These are phyloP conservation scores for Ophiostoma sp. DNA, from an alignment of 2,329 filamentous ascomycete species.

Conservation along the genomic window DNA sequence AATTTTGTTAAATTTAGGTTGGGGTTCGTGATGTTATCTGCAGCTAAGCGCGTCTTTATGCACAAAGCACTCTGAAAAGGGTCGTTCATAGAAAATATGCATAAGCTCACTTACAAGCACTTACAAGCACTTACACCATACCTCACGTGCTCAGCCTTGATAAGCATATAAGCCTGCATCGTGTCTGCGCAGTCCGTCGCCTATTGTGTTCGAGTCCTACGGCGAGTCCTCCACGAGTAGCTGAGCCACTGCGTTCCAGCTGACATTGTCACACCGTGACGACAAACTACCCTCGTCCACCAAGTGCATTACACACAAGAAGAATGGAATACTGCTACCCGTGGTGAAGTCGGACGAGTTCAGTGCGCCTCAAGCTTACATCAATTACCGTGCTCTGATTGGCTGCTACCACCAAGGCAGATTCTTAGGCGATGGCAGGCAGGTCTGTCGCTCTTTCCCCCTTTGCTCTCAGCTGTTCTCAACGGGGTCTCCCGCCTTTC, in stretches of 20 bases:
- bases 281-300: neutral
- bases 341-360: neutral
- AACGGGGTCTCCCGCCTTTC: neutral
- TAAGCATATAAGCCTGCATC: neutral
- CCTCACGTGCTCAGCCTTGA: neutral
- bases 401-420: neutral
- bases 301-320: no score
- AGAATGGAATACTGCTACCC: no score
- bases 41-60: neutral
- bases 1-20: neutral
- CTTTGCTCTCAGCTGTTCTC: neutral
- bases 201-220: neutral
- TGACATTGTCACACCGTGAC: neutral
- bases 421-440: neutral
- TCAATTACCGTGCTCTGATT: neutral
- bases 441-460: neutral
- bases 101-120: neutral
- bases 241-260: slow-evolving; percentile 5
- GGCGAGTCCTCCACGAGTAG: neutral
- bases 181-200: neutral
- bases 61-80: no score
- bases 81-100: no score
- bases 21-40: neutral
- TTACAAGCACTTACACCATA: neutral
- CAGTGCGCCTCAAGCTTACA: neutral